Evolutionary conservation across 495 filamentous ascomycete species (phyloP).

Genomic region (Ascodesmis nigricans): DNA sequence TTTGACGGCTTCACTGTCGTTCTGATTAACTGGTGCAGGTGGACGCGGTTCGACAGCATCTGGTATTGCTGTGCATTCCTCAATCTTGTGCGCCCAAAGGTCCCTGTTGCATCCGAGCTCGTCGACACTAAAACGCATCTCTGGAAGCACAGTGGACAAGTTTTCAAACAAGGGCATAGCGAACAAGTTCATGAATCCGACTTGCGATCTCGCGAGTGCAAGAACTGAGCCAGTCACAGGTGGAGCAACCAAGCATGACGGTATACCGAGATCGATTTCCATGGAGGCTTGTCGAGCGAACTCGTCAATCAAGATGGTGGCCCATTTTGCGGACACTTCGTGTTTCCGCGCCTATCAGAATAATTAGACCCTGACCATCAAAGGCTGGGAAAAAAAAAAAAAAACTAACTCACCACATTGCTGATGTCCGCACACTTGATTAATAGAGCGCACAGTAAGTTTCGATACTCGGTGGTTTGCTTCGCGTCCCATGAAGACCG

Average conservation of each 20-base stretch:
- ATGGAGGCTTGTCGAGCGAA: conserved; percentile 81
- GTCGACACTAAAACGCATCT: conserved; percentile 57
- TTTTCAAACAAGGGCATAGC: conserved; percentile 75
- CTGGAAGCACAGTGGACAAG: conserved; percentile 61
- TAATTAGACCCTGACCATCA: conserved; percentile 18
- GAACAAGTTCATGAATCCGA: conserved; percentile 90
- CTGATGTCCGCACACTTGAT: conserved; percentile 99
- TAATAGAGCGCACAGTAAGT: conserved; percentile 60
- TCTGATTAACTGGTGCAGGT: no score
- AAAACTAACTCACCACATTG: conserved; percentile 51
- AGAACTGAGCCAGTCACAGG: conserved; percentile 61
- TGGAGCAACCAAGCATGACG: conserved; percentile 63
- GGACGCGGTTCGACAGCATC: no score
- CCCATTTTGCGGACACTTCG: conserved; percentile 65
- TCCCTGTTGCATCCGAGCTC: conserved; percentile 55
- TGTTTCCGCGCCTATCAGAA: conserved; percentile 50
- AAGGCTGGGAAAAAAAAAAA: background rate
- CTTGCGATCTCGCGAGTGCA: conserved; percentile 69
- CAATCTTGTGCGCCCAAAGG: conserved; percentile 46
- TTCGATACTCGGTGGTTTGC: conserved; percentile 44
- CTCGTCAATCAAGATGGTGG: conserved; percentile 74
- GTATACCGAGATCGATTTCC: conserved; percentile 70
- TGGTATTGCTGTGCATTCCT: conserved; percentile 11
- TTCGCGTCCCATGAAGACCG: conserved; percentile 48
- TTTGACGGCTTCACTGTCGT: no score